Percentiles rank a stretch among this genome's conserved stretches.
phyloP scores from a whole-genome alignment of 2,329 filamentous ascomycete species.

The Fusarium sp. region DNA sequence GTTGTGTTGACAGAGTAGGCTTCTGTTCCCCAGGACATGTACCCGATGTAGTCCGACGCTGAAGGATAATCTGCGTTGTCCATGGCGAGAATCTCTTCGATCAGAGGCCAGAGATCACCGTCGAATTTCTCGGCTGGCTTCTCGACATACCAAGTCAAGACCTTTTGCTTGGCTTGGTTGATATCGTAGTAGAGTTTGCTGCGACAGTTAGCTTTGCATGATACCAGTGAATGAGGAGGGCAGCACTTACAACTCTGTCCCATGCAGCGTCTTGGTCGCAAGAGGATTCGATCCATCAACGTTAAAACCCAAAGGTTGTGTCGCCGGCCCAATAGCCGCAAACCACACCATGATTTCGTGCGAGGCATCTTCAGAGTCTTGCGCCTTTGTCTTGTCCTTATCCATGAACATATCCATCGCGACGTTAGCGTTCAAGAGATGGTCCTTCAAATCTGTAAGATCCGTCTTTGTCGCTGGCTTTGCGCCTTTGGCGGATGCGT shows the following conservation, averaged over 20 bases:
- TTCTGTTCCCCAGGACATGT: conserved; percentile 64
- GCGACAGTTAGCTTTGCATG: conserved; percentile 2
- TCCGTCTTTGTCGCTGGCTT: conserved; percentile 51
- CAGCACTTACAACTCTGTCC: conserved; percentile 55
- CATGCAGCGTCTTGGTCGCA: conserved; percentile 53
- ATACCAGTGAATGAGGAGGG: not conserved
- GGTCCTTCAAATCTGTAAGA: conserved; percentile 47
- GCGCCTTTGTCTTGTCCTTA: conserved; percentile 53
- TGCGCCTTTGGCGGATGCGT: conserved; percentile 56
- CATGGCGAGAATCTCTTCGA: conserved; percentile 54
- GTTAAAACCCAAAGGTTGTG: conserved; percentile 60
- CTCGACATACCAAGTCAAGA: conserved; percentile 62
- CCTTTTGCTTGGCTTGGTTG: conserved; percentile 56
- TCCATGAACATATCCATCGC: conserved; percentile 70
- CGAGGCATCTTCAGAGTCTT: conserved; percentile 54
- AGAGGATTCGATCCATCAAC: conserved; percentile 45
- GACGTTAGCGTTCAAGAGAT: conserved; percentile 64
- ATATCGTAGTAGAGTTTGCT: conserved; percentile 55
- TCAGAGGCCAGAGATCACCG: conserved; percentile 59
- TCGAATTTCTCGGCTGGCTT: conserved; percentile 54
- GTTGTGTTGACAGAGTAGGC: conserved; percentile 56
- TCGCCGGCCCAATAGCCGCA: conserved; percentile 57
- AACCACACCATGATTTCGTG: conserved; percentile 71
- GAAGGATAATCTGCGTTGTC: conserved; percentile 52
- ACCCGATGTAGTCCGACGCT: conserved; percentile 60